Conservation (phyloP, 306 rosid genomes). For the Senna siamea region DNA sequence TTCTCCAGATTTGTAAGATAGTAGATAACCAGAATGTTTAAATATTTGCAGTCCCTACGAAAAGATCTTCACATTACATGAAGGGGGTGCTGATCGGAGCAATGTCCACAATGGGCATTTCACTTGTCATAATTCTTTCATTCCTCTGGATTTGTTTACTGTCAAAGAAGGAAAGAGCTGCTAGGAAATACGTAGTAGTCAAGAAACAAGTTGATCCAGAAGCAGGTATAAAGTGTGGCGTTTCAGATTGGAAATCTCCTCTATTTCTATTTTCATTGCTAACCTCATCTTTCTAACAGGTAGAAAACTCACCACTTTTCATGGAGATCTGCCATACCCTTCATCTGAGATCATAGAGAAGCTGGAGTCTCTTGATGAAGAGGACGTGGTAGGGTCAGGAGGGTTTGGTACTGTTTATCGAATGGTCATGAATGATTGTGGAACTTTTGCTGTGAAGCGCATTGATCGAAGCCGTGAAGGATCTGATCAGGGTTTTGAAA, state of each 20-base stretch:
- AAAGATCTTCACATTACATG: constrained; percentile 71
- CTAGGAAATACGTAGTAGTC: constrained; percentile 68
- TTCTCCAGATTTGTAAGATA: constrained; percentile 20
- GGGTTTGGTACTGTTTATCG: constrained; percentile 90
- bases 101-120: constrained; percentile 61
- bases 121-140: constrained; percentile 56
- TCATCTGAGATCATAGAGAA: constrained; percentile 85
- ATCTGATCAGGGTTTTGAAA: constrained; percentile 83
- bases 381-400: constrained; percentile 82
- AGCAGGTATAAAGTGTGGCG: constrained; percentile 54
- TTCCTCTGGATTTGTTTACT: constrained; percentile 69
- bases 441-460: constrained; percentile 86
- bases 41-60: constrained; percentile 66
- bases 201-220: constrained; percentile 71
- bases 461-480: constrained; percentile 80
- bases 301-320: constrained; percentile 85
- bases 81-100: constrained; percentile 81
- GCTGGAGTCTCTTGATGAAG: constrained; percentile 81
- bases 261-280: not conserved
- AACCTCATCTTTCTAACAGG: constrained; percentile 51
- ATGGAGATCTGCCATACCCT: constrained; percentile 87
- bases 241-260: constrained; percentile 30
- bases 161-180: constrained; percentile 79
- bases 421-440: constrained; percentile 92
- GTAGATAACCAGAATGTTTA: constrained; percentile 5